Percentiles rank a stretch among this genome's conserved stretches.
Evolutionary conservation across 1,139 yeast species (phyloP).

Genomic region (Hansenula lynferdii): DNA sequence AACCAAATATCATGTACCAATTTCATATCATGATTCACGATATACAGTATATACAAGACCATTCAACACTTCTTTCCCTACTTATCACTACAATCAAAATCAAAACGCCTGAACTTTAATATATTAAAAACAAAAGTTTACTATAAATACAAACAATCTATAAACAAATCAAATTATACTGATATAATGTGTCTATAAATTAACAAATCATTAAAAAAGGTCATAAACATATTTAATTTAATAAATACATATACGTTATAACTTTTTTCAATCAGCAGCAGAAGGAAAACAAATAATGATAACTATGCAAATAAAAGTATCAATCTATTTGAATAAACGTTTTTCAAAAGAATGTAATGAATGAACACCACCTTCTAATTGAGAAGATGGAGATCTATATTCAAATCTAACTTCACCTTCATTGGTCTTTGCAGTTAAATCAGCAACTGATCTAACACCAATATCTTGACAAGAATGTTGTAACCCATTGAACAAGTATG

Average conservation of each 20-base stretch:
- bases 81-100: not conserved
- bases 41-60: no score
- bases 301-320: no score
- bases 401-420: conserved; percentile 84
- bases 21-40: no score
- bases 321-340: conserved; percentile 79
- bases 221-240: not conserved
- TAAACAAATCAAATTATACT: not conserved
- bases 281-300: no score
- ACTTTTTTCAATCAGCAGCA: conserved; percentile 1
- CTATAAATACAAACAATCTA: no score
- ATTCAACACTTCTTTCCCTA: not conserved
- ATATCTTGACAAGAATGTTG: conserved; percentile 99
- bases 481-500: conserved; percentile 90
- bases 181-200: not conserved
- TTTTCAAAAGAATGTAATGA: conserved; percentile 96
- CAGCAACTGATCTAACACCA: conserved; percentile 69
- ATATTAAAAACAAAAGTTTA: no score
- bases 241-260: no score
- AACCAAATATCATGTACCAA: no score
- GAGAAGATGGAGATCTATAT: conserved; percentile 98
- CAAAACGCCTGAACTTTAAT: not conserved
- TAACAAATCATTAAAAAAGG: not conserved
- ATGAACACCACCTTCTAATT: conserved; percentile 97
- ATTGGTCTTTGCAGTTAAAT: conserved; percentile 61